phyloP scores from a whole-genome alignment of 768 basidiomycete species.

The Lentinula boryana region DNA sequence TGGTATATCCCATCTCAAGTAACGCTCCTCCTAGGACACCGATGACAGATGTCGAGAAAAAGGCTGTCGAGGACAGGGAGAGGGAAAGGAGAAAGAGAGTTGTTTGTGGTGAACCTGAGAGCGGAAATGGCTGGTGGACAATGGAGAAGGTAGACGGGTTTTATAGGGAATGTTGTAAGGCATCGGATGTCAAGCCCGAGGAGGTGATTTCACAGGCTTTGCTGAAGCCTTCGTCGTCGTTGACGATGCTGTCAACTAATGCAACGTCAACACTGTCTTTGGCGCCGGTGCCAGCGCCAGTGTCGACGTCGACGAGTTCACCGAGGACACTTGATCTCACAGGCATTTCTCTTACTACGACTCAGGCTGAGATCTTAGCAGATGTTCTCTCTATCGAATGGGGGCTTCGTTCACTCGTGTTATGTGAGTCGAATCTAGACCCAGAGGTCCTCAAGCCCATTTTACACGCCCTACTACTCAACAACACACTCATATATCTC shows the following conservation, averaged over 20 bases:
- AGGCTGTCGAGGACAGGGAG: conserved; percentile 73
- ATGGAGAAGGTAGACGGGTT: conserved; percentile 80
- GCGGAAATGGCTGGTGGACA: conserved; percentile 52
- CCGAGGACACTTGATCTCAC: conserved; percentile 80
- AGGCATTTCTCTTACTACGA: conserved; percentile 64
- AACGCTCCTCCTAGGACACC: conserved; percentile 79
- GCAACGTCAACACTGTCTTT: neutral
- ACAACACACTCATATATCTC: conserved; percentile 71
- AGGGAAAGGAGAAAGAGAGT: conserved; percentile 60
- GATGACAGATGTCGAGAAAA: conserved; percentile 74
- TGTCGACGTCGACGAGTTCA: conserved; percentile 34
- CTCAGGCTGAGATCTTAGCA: conserved; percentile 74
- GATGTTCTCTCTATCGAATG: conserved; percentile 92
- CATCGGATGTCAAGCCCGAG: conserved; percentile 68
- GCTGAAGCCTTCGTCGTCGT: neutral
- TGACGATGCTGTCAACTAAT: neutral
- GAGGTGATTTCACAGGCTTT: conserved; percentile 26
- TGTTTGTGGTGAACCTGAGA: conserved; percentile 39
- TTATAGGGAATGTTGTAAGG: conserved; percentile 80
- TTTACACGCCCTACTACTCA: conserved; percentile 84
- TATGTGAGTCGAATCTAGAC: conserved; percentile 85
- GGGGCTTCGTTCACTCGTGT: conserved; percentile 80
- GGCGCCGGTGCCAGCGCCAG: neutral
- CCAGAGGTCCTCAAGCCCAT: conserved; percentile 87
- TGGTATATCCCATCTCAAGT: conserved; percentile 87